Conservation (phyloP, 192 early-diverging fungal genomes). For the Chytriomyces hyalinus region DNA sequence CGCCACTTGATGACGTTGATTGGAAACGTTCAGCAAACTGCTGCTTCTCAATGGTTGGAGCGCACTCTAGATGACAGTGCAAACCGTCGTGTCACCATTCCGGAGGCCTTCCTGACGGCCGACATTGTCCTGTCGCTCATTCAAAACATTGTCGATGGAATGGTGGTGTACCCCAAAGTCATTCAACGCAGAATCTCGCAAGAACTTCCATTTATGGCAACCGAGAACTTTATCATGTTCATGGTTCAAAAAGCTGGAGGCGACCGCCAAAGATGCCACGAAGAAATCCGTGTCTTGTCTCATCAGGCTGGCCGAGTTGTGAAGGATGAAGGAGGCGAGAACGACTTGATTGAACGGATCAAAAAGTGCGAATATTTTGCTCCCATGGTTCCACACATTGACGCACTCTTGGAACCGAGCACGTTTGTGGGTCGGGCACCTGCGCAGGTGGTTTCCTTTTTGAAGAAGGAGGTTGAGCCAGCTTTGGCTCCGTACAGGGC, state of each 20-base stretch:
- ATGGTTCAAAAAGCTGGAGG: conserved; percentile 92
- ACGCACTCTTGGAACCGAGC: conserved; percentile 77
- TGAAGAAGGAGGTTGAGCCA: conserved; percentile 78
- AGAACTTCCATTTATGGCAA: conserved; percentile 99
- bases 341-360: conserved; percentile 94
- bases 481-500: conserved; percentile 80
- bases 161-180: conserved; percentile 96
- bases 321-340: conserved; percentile 90
- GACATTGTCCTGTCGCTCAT: conserved; percentile 94
- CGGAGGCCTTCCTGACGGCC: conserved; percentile 95
- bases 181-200: conserved; percentile 88
- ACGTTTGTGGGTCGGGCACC: conserved; percentile 96
- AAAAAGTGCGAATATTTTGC: conserved; percentile 83
- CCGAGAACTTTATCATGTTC: conserved; percentile 99
- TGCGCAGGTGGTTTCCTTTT: conserved; percentile 88
- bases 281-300: conserved; percentile 92
- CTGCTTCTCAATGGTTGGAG: conserved; percentile 95
- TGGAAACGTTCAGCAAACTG: conserved; percentile 86
- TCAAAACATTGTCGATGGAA: conserved; percentile 95
- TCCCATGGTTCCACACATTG: conserved; percentile 75
- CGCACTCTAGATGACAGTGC: conserved; percentile 97
- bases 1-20: conserved; percentile 93
- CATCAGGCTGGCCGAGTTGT: conserved; percentile 91
- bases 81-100: conserved; percentile 93
- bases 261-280: conserved; percentile 94